Conservation (phyloP, 2,329 filamentous ascomycete genomes). For the Akanthomyces lecanii region DNA sequence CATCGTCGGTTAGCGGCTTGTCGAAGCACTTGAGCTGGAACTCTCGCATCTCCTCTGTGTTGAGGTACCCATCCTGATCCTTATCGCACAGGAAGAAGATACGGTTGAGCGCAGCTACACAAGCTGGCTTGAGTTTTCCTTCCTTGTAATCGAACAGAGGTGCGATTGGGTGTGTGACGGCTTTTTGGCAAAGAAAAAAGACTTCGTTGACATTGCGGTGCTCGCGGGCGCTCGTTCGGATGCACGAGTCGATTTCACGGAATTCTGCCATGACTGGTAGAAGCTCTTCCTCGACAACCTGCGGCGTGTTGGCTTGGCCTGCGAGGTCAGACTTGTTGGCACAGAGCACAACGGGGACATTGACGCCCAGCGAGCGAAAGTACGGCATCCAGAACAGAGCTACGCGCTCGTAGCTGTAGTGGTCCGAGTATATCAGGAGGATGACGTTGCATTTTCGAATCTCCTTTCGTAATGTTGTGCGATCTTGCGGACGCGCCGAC, state of each 20-base stretch:
- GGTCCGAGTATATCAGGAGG: constrained; percentile 92
- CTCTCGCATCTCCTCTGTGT: constrained; percentile 82
- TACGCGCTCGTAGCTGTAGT: constrained; percentile 97
- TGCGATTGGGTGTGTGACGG: constrained; percentile 93
- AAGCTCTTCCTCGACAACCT: constrained; percentile 96
- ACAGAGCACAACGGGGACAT: constrained; percentile 93
- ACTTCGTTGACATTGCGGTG: constrained; percentile 93
- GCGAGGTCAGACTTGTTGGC: constrained; percentile 95
- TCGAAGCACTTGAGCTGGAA: constrained; percentile 93
- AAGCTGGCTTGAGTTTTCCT: constrained; percentile 78
- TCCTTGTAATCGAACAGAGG: constrained; percentile 97
- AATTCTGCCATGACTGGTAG: constrained; percentile 97
- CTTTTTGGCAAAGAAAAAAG: constrained; percentile 97
- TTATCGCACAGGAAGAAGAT: constrained; percentile 97
- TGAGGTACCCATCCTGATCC: constrained; percentile 90
- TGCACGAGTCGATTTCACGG: constrained; percentile 97
- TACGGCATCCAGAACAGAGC: constrained; percentile 98
- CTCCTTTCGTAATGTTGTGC: constrained; percentile 84
- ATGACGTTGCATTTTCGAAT: constrained; percentile 97
- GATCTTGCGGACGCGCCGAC: constrained; percentile 88
- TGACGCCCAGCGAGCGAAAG: constrained; percentile 95
- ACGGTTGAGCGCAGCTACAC: constrained; percentile 77
- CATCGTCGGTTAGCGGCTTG: constrained; percentile 73
- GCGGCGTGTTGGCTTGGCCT: constrained; percentile 68
- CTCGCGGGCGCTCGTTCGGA: constrained; percentile 86